Base-by-base conservation (phyloP, 768 basidiomycete genomes). In the Tulasnella sp. region DNA sequence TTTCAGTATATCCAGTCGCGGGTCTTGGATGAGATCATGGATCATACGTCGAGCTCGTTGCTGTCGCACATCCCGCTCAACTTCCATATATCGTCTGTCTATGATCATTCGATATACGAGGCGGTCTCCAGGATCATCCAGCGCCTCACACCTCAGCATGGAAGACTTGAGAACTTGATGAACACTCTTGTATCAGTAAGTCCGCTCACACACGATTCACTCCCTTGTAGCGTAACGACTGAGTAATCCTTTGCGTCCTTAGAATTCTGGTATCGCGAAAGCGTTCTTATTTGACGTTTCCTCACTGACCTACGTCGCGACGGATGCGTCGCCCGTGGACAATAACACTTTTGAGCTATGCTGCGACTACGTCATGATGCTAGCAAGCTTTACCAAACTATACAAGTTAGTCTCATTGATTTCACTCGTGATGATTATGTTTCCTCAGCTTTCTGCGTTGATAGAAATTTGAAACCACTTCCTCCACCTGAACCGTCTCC, bases 201-300 rank as follows among this genome's bases (percentile, higher is more conserved):
- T 47, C 19, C 61, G 81, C 66, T 45, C 45, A 5, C 5, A 15
- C 34, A 15, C 15, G 34, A 38, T 44, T 38, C 15, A 7, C 34
- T 19, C 1, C 13, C 34, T 38, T 38, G 34, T n/a, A n/a, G n/a
- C n/a, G n/a, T n/a, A n/a, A n/a, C n/a, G n/a, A n/a, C n/a, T n/a
- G n/a, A 1, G 8, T 23, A 5, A 5, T 15, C 34, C 34, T 38
- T 38, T 38, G 5, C 34, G 34, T 38, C 9, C 11, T 5, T 65
- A 95, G 91, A 91, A 91, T 62, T 93, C 88, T 1, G 88, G 88
- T 67, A 87, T 93, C 29, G 84, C 89, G 38, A 98, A 98, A 70
- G 89, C 92, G 0, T 98, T 94, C 68, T 73, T 98, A 13, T 97
- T 95, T 65, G 94, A 98, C 68, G 83, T 81, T 17, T 77, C 77